phyloP scores from a whole-genome alignment of 2,329 filamentous ascomycete species.

The Dactylellina cionopaga region DNA sequence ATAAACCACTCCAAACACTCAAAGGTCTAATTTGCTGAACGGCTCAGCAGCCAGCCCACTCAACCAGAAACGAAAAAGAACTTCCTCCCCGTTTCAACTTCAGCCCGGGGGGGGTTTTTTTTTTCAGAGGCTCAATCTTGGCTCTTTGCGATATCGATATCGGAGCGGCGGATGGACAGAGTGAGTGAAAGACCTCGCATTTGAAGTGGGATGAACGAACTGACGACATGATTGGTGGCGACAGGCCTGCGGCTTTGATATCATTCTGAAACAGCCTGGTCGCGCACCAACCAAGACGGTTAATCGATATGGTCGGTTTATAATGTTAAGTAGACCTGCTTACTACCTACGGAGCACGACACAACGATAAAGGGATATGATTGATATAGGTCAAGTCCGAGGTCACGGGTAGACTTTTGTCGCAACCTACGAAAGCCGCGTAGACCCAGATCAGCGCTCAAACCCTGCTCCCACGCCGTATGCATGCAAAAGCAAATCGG shows the following conservation, averaged over 20 bases:
- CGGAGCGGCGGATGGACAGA: neutral
- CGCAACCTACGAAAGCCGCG: too few relatives aligned
- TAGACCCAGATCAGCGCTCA: too few relatives aligned
- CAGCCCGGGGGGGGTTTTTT: neutral
- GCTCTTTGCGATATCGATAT: neutral
- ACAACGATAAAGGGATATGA: too few relatives aligned
- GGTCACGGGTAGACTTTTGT: too few relatives aligned
- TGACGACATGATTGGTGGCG: constrained; percentile 21
- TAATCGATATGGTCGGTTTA: too few relatives aligned
- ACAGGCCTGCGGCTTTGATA: constrained; percentile 8
- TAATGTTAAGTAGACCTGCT: too few relatives aligned
- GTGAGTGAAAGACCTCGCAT: neutral
- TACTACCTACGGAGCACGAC: too few relatives aligned
- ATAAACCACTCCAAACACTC: neutral
- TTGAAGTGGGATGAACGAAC: constrained; percentile 2
- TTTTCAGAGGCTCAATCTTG: neutral
- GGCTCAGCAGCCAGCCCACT: constrained; percentile 33
- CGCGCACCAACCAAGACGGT: neutral
- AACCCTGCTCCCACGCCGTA: too few relatives aligned
- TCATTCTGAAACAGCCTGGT: constrained; percentile 15
- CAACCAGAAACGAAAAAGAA: constrained; percentile 28
- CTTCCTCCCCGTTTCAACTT: neutral
- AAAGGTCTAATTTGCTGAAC: constrained; percentile 16
- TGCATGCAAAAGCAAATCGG: too few relatives aligned
- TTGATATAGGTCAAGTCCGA: too few relatives aligned